phyloP scores from a whole-genome alignment of 148 eudicot species.

The Silene uniflora region DNA sequence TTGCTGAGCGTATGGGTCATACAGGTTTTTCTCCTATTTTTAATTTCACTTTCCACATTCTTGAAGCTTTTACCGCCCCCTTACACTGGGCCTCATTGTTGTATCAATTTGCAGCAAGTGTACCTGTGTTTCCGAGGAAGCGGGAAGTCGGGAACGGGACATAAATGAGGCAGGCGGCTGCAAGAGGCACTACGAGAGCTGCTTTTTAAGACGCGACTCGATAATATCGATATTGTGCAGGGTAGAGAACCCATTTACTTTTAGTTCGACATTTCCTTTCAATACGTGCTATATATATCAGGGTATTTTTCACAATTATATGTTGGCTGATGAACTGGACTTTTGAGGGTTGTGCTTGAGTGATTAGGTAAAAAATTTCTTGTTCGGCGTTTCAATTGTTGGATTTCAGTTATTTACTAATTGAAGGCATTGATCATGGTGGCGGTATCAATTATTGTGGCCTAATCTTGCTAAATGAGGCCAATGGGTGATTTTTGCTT shows the following conservation, averaged over 20 bases:
- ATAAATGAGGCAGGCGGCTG: slow-evolving; percentile 67
- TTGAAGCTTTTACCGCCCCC: not conserved
- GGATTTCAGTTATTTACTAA: not conserved
- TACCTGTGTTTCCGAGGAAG: slow-evolving; percentile 85
- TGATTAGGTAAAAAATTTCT: slow-evolving; percentile 22
- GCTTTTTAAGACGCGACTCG: slow-evolving; percentile 36
- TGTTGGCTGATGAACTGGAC: slow-evolving; percentile 9
- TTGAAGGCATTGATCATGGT: too few species aligned
- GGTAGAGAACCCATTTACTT: slow-evolving; percentile 20
- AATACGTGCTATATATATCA: slow-evolving; percentile 19
- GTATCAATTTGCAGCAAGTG: slow-evolving; percentile 62
- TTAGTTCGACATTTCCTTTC: slow-evolving; percentile 16
- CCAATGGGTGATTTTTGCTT: too few species aligned
- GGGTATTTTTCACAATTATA: slow-evolving; percentile 1
- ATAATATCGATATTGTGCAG: slow-evolving; percentile 21
- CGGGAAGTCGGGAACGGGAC: slow-evolving; percentile 67
- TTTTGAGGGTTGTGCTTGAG: slow-evolving; percentile 9
- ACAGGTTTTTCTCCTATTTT: slow-evolving; percentile 44
- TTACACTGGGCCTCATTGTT: not conserved
- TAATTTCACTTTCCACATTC: not conserved
- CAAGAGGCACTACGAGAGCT: slow-evolving; percentile 61
- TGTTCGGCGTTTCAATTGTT: slow-evolving; percentile 10
- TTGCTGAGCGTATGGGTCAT: slow-evolving; percentile 82
- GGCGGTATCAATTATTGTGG: too few species aligned
- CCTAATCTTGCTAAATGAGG: too few species aligned